These are phyloP conservation scores for Ascochyta pisi DNA, from an alignment of 2,329 filamentous ascomycete genomes.

Conservation along the genomic window DNA sequence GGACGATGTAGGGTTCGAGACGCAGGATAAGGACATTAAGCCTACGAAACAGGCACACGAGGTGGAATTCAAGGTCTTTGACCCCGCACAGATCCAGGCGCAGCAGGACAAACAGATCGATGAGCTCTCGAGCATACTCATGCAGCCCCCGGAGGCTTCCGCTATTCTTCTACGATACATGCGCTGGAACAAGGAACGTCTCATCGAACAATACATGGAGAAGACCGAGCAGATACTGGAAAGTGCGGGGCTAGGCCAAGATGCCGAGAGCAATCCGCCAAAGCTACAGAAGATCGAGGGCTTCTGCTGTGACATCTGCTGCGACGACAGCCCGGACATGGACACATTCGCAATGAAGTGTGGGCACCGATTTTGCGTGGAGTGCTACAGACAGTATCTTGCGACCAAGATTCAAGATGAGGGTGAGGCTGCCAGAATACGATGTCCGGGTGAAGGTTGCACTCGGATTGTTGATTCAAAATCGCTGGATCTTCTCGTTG, in stretches of 20 bases:
- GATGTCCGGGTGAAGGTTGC: slow-evolving; percentile 88
- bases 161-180: slow-evolving; percentile 89
- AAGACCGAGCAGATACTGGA: slow-evolving; percentile 79
- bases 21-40: slow-evolving; percentile 74
- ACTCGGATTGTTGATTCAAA: slow-evolving; percentile 89
- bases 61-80: slow-evolving; percentile 82
- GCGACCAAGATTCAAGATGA: slow-evolving; percentile 93
- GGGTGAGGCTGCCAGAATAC: slow-evolving; percentile 91
- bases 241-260: slow-evolving; percentile 77
- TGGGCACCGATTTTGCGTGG: slow-evolving; percentile 88
- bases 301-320: slow-evolving; percentile 95
- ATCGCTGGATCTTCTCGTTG: slow-evolving; percentile 78
- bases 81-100: slow-evolving; percentile 78
- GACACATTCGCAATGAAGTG: slow-evolving; percentile 94
- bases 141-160: slow-evolving; percentile 85
- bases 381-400: slow-evolving; percentile 92
- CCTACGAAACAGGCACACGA: slow-evolving; percentile 79
- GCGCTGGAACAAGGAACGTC: slow-evolving; percentile 93
- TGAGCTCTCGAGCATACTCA: slow-evolving; percentile 90
- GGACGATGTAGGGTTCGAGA: slow-evolving; percentile 65
- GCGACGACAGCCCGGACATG: slow-evolving; percentile 79
- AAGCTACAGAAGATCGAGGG: slow-evolving; percentile 74
- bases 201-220: slow-evolving; percentile 98
- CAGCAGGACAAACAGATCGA: slow-evolving; percentile 87
- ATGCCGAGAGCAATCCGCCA: slow-evolving; percentile 56